phyloP scores from a whole-genome alignment of 805 yeast species.

The Jamesozyma hellenica region DNA sequence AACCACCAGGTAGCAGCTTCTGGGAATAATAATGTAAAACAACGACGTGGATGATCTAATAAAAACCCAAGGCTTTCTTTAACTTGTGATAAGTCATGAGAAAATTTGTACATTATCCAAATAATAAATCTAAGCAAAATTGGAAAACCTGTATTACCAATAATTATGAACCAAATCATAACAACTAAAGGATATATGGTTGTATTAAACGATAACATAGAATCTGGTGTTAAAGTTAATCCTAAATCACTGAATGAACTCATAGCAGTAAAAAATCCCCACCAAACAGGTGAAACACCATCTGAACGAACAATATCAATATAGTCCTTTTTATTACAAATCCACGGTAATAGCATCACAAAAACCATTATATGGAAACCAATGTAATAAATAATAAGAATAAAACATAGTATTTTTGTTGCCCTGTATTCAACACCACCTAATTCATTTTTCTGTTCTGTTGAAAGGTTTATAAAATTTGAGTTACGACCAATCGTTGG shows the following conservation, averaged over 20 bases:
- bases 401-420: conserved; percentile 58
- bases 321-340: conserved; percentile 35
- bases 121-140: conserved; percentile 67
- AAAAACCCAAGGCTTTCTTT: conserved; percentile 77
- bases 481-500: conserved; percentile 93
- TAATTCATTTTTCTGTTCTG: conserved; percentile 79
- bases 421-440: conserved; percentile 98
- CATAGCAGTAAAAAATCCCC: conserved; percentile 80
- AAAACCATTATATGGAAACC: conserved; percentile 61
- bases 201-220: conserved; percentile 58
- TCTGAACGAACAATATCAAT: conserved; percentile 34
- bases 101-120: conserved; percentile 63
- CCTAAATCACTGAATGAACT: conserved; percentile 85
- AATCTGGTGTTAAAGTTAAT: conserved; percentile 66
- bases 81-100: conserved; percentile 52
- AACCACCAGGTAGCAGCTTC: conserved; percentile 95
- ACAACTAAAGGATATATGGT: conserved; percentile 58
- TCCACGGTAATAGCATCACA: conserved; percentile 53
- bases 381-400: conserved; percentile 56
- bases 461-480: conserved; percentile 71
- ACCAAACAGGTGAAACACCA: conserved; percentile 78
- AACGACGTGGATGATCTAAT: conserved; percentile 92
- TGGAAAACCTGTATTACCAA: conserved; percentile 95
- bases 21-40: conserved; percentile 88
- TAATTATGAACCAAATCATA: conserved; percentile 60